Base-by-base conservation (phyloP, 2,329 filamentous ascomycete species). In the Blumeria hordei region DNA sequence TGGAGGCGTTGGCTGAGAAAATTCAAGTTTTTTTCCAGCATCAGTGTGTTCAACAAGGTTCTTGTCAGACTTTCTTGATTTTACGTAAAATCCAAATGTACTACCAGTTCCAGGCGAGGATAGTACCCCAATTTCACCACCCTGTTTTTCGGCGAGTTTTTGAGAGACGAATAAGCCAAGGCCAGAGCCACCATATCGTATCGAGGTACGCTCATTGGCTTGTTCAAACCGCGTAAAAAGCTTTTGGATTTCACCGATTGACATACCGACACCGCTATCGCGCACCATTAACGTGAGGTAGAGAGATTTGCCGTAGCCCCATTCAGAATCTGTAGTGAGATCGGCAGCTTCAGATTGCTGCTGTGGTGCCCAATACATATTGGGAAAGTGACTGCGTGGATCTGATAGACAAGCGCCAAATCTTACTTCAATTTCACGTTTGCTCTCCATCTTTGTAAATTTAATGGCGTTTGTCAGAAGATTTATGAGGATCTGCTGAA, bases 181-280 rank as follows among this genome's bases (percentile, higher is more conserved):
- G 0, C 85, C 85, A 8, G 80, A 85, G 0, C 85, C 85, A 16
- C 85, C 85, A 60, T 90, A 88, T 59, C 85, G 79, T 28, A 86
- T 80, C 59, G 60, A 60, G 84, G 84, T 3, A 82, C 88, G 56
- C 76, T 77, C 5, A 81, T 80, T 50, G 75, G 83, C 83, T 66
- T 90, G 85, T 9, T 82, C 81, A 65, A 90, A 90, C n/a, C 83
- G 77, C 60, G 85, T 77, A 67, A 90, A 90, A 0, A 92, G 72
- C 53, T 78, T 74, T 56, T 83, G 79, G 67, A 81, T 84, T 63
- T 88, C 83, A 54, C 80, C 74, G 1, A 76, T 71, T 1, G 72
- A 81, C 35, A 92, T 71, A 0, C 84, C 84, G 53, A 83, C 78
- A 1, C 85, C 85, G 0, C 84, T 87, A 61, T 92, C 85, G 58